Base-by-base conservation (phyloP, 1,284 basidiomycete species). In the Apiotrichum montevideense region DNA sequence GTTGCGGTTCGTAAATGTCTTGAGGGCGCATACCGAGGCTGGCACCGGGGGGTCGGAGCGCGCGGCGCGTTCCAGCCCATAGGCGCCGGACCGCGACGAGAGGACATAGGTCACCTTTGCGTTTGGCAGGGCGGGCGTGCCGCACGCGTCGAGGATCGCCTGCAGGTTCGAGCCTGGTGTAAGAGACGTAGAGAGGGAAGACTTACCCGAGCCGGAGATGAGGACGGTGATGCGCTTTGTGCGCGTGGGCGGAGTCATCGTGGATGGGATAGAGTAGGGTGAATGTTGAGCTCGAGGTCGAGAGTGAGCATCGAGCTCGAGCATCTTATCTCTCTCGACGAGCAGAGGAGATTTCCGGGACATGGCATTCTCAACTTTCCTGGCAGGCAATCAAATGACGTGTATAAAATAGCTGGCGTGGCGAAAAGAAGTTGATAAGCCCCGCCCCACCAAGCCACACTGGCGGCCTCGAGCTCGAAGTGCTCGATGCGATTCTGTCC, bases 31-130 rank as follows among this genome's bases (percentile, higher is more conserved):
- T 66, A 91, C 87, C 0, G 83, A 82, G 1, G 92, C 93, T 2
- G 87, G 87, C 57, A 98, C 94, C 1, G 87, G 82, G 0, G 88
- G 87, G 29, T 69, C 70, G 3, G 87, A 85, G 43, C 81, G 77
- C 10, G 81, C 64, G 6, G 94, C 95, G 34, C 95, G 85, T 4
- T 82, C 83, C 33, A 98, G 82, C 1, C 95, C 96, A 68, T 87
- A 91, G 2, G 93, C 95, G 29, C 87, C 86, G 69, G 94, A 95
- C 44, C 92, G 84, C 70, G 95, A 97, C 1, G 95, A 97, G 56
- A 98, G 77, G 42, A 98, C 95, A 64, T 87, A 83, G 45, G 81
- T 81, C 72, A 98, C 89, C 51, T 81, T 76, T 1, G 87, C 80
- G 60, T 85, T 75, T 33, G 90, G 86, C 44, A 90, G 80, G 34